These are phyloP conservation scores for Aspergillus sp. DNA, from an alignment of 2,329 filamentous ascomycete genomes.

Conservation along the genomic window DNA sequence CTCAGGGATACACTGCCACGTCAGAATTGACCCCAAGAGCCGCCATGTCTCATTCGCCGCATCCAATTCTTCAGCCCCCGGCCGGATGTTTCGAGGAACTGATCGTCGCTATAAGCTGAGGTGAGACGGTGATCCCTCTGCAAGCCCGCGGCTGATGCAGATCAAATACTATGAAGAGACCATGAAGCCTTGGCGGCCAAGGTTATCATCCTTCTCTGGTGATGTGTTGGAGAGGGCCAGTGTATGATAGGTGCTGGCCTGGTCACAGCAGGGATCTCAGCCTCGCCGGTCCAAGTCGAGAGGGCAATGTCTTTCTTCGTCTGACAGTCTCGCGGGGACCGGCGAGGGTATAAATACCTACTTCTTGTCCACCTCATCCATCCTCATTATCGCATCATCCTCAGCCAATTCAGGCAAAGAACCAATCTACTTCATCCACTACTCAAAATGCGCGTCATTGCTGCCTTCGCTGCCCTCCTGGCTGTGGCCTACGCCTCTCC, in stretches of 20 bases:
- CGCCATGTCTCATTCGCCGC: not conserved
- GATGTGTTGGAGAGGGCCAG: not conserved
- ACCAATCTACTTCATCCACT: not conserved
- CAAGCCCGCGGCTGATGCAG: not conserved
- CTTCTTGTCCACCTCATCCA: not conserved
- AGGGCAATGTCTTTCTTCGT: not conserved
- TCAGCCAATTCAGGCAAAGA: not conserved
- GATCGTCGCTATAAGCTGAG: not conserved
- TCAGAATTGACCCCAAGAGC: no score
- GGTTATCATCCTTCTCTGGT: not conserved
- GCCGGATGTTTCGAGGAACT: not conserved
- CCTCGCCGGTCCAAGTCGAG: no score
- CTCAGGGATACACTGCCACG: no score
- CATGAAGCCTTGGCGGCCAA: not conserved
- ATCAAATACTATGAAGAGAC: not conserved
- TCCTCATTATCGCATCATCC: not conserved
- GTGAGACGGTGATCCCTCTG: not conserved
- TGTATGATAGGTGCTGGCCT: not conserved
- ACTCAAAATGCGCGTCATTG: conserved; percentile 9
- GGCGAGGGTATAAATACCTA: not conserved
- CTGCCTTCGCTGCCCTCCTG: conserved; percentile 7
- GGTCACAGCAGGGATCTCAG: not conserved
- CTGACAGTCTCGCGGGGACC: not conserved
- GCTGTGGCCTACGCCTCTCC: conserved; percentile 11
- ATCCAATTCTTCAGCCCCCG: not conserved